Base-by-base conservation (phyloP, 169 alveolate genomes). In the Cryptosporidium ubiquitum region DNA sequence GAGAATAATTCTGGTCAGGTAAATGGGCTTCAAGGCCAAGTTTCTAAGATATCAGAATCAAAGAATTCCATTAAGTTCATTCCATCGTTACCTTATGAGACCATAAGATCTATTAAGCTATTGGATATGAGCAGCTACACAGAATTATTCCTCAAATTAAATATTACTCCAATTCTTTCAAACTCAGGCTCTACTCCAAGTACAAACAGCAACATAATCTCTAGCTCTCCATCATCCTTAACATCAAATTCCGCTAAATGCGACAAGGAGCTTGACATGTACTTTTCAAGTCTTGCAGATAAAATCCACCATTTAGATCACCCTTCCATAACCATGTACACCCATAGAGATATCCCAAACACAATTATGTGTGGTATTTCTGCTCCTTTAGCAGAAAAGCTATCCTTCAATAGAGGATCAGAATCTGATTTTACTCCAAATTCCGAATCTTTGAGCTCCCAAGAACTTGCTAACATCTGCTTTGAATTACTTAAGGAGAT, bases 111-210 rank as follows among this genome's bases (percentile, higher is more conserved):
- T 6, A 60, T 79, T 10, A 64, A 79, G 39, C 68, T 64, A 16
- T 51, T 79, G 33, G 89, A 79, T 1, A 79, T 79, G 89, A 79
- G 51, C 51, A 61, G 68, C 75, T 79, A 79, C 26, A 79, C 89
- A 35, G 89, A 79, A 42, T 29, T 79, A 18, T 79, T 37, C 18
- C 29, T 79, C 20, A 42, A 58, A 49, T 20, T 79, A 2, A 69
- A 44, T 37, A 18, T 64, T 37, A 35, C 49, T 10, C 71, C 71
- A 16, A 64, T 14, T 33, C 47, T 33, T 37, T 64, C 40, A 4
- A 37, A 31, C 18, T 64, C 51, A 37, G 71, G 71, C 5, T 64
- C 71, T 33, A 37, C 49, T 14, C 52, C 71, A 31, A 64, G 52
- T 14, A 64, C 71, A 31, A 64, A 64, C 4, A 10, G 35, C 16